These are phyloP conservation scores for Xylaria castorea DNA, from an alignment of 495 filamentous ascomycete species.

Conservation along the genomic window DNA sequence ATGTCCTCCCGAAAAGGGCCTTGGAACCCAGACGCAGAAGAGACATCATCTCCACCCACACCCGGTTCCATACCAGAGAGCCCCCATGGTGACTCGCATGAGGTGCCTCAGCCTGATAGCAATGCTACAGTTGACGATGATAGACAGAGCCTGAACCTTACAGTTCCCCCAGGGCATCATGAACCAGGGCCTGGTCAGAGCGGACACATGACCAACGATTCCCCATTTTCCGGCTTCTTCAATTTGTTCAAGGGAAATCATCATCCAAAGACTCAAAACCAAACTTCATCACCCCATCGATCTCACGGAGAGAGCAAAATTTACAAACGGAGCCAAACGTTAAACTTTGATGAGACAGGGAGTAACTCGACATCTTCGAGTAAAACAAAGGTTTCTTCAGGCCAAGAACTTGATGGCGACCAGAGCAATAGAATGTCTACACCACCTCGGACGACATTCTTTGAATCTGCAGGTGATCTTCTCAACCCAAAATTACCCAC, in stretches of 20 bases:
- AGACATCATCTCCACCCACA: conserved; percentile 30
- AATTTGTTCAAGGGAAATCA: conserved; percentile 64
- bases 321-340: conserved; percentile 78
- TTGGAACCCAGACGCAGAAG: conserved; percentile 43
- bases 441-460: conserved; percentile 91
- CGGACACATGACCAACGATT: conserved; percentile 42
- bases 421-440: conserved; percentile 55
- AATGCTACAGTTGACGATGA: conserved; percentile 63
- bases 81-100: conserved; percentile 43
- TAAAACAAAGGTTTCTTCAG: conserved; percentile 48
- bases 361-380: conserved; percentile 45
- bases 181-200: conserved; percentile 35
- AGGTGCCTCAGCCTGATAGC: conserved; percentile 66
- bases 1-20: conserved; percentile 45
- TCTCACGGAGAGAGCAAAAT: conserved; percentile 68
- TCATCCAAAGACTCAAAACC: conserved; percentile 40
- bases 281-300: conserved; percentile 33
- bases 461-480: conserved; percentile 91
- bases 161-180: conserved; percentile 24
- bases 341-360: conserved; percentile 51
- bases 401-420: conserved; percentile 52
- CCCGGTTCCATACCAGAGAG: conserved; percentile 30
- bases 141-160: conserved; percentile 51
- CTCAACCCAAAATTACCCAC: conserved; percentile 88
- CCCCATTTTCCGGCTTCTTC: conserved; percentile 66